A percentile compares a stretch with the other conserved stretches of the same genome.
Evolutionary conservation across 352 stramenopile genomes (phyloP).

Genomic region (Globisporangium irregulare): DNA sequence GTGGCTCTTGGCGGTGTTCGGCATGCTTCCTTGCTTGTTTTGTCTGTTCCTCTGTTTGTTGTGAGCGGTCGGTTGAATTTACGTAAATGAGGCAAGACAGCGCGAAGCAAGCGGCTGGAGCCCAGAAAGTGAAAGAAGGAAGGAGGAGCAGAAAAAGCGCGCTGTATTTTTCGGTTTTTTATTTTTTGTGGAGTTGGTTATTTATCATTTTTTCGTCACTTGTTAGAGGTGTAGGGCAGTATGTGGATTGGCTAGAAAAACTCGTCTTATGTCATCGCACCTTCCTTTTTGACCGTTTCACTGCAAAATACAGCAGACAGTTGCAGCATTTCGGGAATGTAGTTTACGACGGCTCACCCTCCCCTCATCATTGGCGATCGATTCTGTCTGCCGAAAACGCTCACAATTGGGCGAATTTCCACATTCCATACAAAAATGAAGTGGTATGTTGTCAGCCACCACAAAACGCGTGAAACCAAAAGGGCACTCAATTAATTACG

Average conservation of each 20-base stretch:
- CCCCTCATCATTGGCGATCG: too few relatives aligned
- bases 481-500: not conserved
- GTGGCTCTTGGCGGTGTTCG: constrained; percentile 20
- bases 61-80: constrained; percentile 14
- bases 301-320: not conserved
- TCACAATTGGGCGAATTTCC: not conserved
- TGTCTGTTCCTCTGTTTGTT: not conserved
- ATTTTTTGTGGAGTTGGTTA: not conserved
- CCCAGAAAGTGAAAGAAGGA: not conserved
- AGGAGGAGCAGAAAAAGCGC: not conserved
- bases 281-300: not conserved
- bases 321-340: not conserved
- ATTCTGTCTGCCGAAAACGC: too few relatives aligned
- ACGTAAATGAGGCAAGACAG: constrained; percentile 7
- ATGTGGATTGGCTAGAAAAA: not conserved
- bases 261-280: not conserved
- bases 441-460: not conserved
- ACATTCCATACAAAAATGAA: not conserved
- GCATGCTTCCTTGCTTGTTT: constrained; percentile 8
- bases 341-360: not conserved
- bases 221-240: not conserved
- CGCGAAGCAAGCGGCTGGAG: not conserved
- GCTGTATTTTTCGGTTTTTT: not conserved
- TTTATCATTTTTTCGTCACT: not conserved
- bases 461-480: not conserved